Conservation (phyloP, 495 filamentous ascomycete species). For the Penicillium waksmanii region DNA sequence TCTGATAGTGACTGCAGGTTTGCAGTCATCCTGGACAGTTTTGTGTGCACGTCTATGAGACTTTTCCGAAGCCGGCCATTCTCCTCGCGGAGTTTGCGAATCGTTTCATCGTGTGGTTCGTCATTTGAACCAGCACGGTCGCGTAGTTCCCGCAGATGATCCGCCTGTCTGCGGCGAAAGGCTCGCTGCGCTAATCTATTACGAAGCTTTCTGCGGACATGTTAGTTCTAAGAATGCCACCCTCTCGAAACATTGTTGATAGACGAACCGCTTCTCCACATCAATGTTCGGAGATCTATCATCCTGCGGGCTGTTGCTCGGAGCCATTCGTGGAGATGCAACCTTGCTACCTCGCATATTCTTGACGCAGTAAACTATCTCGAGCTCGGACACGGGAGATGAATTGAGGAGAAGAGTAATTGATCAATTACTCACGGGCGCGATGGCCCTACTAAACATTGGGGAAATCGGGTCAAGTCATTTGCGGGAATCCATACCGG, state of each 20-base stretch:
- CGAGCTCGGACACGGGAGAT: not conserved
- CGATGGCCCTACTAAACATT: not conserved
- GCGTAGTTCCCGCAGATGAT: slow-evolving; percentile 10
- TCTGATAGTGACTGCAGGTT: slow-evolving; percentile 8
- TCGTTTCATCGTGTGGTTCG: slow-evolving; percentile 12
- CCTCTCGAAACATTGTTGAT: not conserved
- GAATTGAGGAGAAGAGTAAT: not conserved
- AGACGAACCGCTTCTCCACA: slow-evolving; percentile 5
- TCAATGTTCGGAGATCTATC: not conserved
- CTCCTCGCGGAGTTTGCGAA: slow-evolving; percentile 13
- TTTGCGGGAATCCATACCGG: slow-evolving; percentile 3
- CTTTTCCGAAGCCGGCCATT: slow-evolving; percentile 10
- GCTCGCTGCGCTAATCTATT: slow-evolving; percentile 10
- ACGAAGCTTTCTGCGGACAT: not conserved
- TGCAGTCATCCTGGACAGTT: slow-evolving; percentile 6
- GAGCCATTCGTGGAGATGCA: not conserved
- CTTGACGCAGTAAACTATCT: not conserved
- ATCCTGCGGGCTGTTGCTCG: not conserved
- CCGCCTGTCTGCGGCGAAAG: slow-evolving; percentile 11
- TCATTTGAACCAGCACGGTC: slow-evolving; percentile 14
- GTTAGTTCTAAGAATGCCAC: not conserved
- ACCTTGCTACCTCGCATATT: too few species aligned
- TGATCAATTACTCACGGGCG: not conserved
- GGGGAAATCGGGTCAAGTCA: not conserved
- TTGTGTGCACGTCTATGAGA: slow-evolving; percentile 11